These are phyloP conservation scores for Diaporthe batatas DNA, from an alignment of 2,329 filamentous ascomycete species.

Conservation along the genomic window DNA sequence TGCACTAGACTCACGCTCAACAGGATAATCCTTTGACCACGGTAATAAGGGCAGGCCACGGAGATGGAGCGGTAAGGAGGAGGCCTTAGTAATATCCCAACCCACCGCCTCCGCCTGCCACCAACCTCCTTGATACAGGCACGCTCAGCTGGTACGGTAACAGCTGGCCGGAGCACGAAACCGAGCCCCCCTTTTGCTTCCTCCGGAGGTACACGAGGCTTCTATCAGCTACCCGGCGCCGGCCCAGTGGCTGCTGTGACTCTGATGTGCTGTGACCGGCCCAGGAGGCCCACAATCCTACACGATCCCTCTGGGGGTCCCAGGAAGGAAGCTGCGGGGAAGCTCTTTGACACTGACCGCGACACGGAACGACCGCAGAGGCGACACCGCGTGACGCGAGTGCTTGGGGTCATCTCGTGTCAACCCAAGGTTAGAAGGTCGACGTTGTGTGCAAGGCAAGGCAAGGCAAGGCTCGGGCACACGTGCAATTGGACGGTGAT, in stretches of 20 bases:
- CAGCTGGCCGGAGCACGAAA: slow-evolving; percentile 10
- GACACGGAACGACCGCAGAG: slow-evolving; percentile 33
- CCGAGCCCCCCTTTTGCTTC: slow-evolving; percentile 16
- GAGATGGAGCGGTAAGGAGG: slow-evolving; percentile 7
- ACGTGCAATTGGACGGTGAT: slow-evolving; percentile 23
- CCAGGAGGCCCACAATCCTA: slow-evolving; percentile 32
- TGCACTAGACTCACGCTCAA: slow-evolving; percentile 4
- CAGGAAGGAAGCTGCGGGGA: slow-evolving; percentile 31
- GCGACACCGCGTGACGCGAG: slow-evolving; percentile 23
- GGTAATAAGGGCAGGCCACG: slow-evolving; percentile 26
- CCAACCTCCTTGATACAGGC: slow-evolving; percentile 15
- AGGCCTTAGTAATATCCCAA: slow-evolving; percentile 25
- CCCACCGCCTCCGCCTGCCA: slow-evolving; percentile 27
- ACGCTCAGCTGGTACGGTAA: slow-evolving; percentile 14
- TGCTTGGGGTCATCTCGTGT: slow-evolving; percentile 11
- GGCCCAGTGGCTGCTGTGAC: background rate
- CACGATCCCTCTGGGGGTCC: slow-evolving; percentile 10
- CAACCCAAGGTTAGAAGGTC: slow-evolving; percentile 28
- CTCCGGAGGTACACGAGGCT: slow-evolving; percentile 28
- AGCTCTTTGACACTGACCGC: slow-evolving; percentile 15
- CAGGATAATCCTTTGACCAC: background rate
- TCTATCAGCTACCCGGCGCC: slow-evolving; percentile 17
- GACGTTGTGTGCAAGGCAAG: background rate
- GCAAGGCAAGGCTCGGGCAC: slow-evolving; percentile 20
- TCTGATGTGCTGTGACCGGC: background rate